Evolutionary conservation across 306 rosid species (phyloP), one percentile per base, ranked within the genome.

Genomic region (Dalbergia cultrata): DNA sequence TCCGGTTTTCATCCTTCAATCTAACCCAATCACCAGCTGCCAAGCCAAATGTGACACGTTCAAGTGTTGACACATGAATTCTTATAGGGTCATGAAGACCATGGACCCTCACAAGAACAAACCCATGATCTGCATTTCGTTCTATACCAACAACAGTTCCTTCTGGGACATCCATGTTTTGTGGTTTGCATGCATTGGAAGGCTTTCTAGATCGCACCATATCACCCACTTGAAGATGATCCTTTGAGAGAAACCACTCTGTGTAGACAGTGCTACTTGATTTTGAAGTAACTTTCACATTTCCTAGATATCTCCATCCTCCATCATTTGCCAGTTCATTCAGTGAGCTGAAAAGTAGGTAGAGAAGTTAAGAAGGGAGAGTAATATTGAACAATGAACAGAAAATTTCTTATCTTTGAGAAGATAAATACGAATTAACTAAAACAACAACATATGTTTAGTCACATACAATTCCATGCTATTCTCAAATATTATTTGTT

Each of bases 11-110:
- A 17, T 89, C 90, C 88, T 84, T 93, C 72, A 85, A 54, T 8
- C 91, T 84, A 13, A 95, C 88, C 98, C 98, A 93, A 70, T 91
- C 94, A 43, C 97, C 94, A 61, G 92, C 88, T 70, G 95, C 93
- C 86, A 93, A 70, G 72, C 97, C 98, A 56, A 78, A 82, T 47
- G 94, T 90, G 78, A 93, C 89, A 6, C 98, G 91, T 72, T 95
- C 98, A 13, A 93, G 86, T 3, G 92, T 81, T 34, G 91, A 86
- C 44, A 22, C 67, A 12, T 84, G 95, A 64, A 95, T 82, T 86
- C 97, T 91, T 47, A 85, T 18, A 5, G 97, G 99, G 83, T 95
- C 97, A 8, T 93, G 94, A 81, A 91, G 83, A 8, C 97, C 97
- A 5, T 86, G 99, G 77, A 95, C 85, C 84, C 93, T 88, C 80